Base-by-base conservation (phyloP, 208 protist genomes). In the Phytomonas sp. region DNA sequence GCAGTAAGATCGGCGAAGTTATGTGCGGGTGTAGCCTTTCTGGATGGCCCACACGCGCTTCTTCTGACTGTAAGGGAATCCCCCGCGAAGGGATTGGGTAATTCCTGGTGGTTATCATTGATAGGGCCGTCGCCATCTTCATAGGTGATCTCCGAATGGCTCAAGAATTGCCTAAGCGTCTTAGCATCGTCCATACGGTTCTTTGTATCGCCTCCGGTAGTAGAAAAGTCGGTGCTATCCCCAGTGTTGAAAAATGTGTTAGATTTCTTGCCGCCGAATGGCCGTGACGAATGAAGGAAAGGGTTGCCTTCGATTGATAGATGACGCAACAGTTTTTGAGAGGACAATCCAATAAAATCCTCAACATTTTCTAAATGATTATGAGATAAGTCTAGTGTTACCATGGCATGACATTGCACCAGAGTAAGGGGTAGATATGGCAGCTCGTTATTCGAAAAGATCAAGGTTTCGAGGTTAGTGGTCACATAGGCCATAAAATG, bases 391-490 rank as follows among this genome's bases (percentile, higher is more conserved):
- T 85, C 73, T 4, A 90, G 70, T 20, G 60, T 59, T 33, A 79
- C 71, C 30, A 90, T 75, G 6, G 75, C 40, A n/a, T 71, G 36
- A 63, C 78, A 78, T 1, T 64, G 65, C 66, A 78, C 68, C 62
- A 95, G 46, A 6, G 70, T 70, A 32, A 46, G 31, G 31, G 68
- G 68, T 17, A 95, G 72, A 28, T 67, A 53, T 11, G 53, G 67
- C 30, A 92, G 71, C 20, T 71, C 51, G 67, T 95, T 95, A 65
- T 81, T 67, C 9, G 76, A 68, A n/a, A 95, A 26, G n/a, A 76
- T 64, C 56, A 95, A 64, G 0, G 60, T 78, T 34, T 89, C 85
- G n/a, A 91, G 69, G 70, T 84, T 84, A 17, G 62, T 60, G 0
- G 76, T 53, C 0, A 95, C 59, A 60, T 84, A 83, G 26, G 74